Evolutionary conservation across 495 filamentous ascomycete genomes (phyloP), one percentile per base, ranked within the genome.

Genomic region (Zalerion maritima): DNA sequence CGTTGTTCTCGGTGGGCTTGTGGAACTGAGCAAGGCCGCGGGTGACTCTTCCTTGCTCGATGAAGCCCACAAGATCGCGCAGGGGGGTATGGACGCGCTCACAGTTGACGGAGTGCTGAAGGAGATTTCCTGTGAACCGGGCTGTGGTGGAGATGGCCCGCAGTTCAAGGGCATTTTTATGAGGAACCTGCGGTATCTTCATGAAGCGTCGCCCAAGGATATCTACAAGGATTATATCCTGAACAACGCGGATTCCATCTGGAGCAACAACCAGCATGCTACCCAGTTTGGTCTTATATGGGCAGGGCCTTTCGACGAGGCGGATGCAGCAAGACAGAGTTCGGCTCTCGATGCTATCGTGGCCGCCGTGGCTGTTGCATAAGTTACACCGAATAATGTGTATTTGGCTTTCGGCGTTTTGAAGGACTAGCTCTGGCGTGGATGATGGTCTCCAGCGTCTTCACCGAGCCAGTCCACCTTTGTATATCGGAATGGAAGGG

Each of bases 101-200:
- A 55, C 60, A 8, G 61, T 71, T 41, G 57, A 70, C 31, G 73
- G 76, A 19, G 61, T 87, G 21, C 53, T 78, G n/a, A 68, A 62
- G 37, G 80, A 85, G 24, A 45, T 41, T 14, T 36, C 48, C 8
- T 78, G 73, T 39, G 78, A 81, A 42, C 73, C 72, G 0, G 45
- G 64, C 34, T 78, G 73, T 24, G 74, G 68, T 17, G 57, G 40
- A 7, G 67, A 79, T 36, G 73, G 63, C 1, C 52, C 59, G 6
- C 75, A 82, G 48, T 87, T 87, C 67, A 87, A 84, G 53, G 81
- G 80, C 18, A 64, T 81, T 12, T 83, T 84, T 43, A 68, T 81
- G 41, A 67, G 81, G 5, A 83, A 82, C 40, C 52, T 85, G 24
- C 50, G 56, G 15, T 57, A 62, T 18, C 43, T 86, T 34, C 61